These are phyloP conservation scores for Elsinoe perseae DNA, from an alignment of 2,329 filamentous ascomycete genomes.

Conservation along the genomic window DNA sequence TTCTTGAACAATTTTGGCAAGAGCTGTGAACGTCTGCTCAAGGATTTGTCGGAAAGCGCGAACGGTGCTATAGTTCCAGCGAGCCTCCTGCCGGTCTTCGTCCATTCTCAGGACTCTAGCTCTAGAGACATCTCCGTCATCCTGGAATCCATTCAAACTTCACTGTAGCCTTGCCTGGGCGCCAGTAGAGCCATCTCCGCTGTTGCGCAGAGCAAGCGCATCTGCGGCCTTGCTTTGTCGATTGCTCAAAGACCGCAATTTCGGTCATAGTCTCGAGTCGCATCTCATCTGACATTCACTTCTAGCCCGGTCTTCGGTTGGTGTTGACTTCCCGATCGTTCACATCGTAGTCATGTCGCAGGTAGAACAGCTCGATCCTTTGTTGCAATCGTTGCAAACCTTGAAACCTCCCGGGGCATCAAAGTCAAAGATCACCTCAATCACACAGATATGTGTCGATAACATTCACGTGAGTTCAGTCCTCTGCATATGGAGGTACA, in stretches of 20 bases:
- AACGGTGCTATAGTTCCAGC: neutral
- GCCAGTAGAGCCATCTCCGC: neutral
- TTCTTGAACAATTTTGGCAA: neutral
- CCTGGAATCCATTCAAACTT: neutral
- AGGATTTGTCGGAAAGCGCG: neutral
- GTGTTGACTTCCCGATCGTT: constrained; percentile 1
- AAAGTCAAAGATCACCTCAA: constrained; percentile 78
- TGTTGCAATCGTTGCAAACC: constrained; percentile 82
- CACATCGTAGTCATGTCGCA: constrained; percentile 22
- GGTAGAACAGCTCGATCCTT: constrained; percentile 82
- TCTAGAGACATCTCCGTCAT: neutral
- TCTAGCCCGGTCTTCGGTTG: neutral
- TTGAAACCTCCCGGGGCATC: constrained; percentile 92
- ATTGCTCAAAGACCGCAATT: constrained; percentile 1
- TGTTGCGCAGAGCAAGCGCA: neutral
- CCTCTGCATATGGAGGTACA: constrained; percentile 16
- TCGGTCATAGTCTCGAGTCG: constrained; percentile 9
- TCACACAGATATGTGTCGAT: constrained; percentile 79
- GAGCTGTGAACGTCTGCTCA: neutral
- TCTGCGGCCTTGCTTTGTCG: neutral
- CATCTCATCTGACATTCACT: neutral
- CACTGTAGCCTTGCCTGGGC: neutral
- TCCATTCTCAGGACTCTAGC: neutral
- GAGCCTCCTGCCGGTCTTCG: neutral
- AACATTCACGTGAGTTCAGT: constrained; percentile 72